Conservation (phyloP, 106 monocot species). For the Dioscorea zingiberensis region DNA sequence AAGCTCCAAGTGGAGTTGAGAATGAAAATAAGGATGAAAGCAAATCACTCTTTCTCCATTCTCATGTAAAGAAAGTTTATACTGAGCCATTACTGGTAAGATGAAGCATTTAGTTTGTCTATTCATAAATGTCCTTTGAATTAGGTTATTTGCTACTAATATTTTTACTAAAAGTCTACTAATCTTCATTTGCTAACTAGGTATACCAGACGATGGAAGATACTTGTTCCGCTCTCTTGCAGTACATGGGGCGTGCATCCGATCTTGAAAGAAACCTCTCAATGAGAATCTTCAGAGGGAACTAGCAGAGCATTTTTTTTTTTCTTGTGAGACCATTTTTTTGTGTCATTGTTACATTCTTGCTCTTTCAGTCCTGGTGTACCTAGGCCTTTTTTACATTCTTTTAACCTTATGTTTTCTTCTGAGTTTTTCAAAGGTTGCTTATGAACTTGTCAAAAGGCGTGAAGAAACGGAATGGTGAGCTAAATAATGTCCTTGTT, state of each 20-base stretch:
- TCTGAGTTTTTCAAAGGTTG: slow-evolving; percentile 56
- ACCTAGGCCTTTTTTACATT: background rate
- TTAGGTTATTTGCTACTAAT: background rate
- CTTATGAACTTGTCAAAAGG: slow-evolving; percentile 85
- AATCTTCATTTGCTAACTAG: slow-evolving; percentile 12
- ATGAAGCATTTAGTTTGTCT: background rate
- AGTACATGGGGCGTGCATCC: slow-evolving; percentile 85
- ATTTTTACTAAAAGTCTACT: background rate
- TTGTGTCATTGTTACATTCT: too few relatives aligned
- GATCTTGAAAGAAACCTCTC: slow-evolving; percentile 58
- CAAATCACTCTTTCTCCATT: slow-evolving; percentile 18
- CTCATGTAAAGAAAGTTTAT: slow-evolving; percentile 78
- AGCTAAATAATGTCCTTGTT: slow-evolving; percentile 6
- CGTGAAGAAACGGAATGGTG: slow-evolving; percentile 91
- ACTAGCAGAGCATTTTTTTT: slow-evolving; percentile 69
- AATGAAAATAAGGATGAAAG: slow-evolving; percentile 18
- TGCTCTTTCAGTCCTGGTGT: background rate
- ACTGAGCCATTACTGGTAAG: slow-evolving; percentile 77
- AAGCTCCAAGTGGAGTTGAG: slow-evolving; percentile 37
- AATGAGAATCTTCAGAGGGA: slow-evolving; percentile 69
- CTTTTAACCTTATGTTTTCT: too few relatives aligned
- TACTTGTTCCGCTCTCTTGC: slow-evolving; percentile 90
- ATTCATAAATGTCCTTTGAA: background rate
- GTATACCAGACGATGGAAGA: slow-evolving; percentile 98
- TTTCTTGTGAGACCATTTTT: too few relatives aligned